Evolutionary conservation across 768 basidiomycete genomes (phyloP), one percentile per base, ranked within the genome.

Genomic region (Lactarius pseudohatsudake): DNA sequence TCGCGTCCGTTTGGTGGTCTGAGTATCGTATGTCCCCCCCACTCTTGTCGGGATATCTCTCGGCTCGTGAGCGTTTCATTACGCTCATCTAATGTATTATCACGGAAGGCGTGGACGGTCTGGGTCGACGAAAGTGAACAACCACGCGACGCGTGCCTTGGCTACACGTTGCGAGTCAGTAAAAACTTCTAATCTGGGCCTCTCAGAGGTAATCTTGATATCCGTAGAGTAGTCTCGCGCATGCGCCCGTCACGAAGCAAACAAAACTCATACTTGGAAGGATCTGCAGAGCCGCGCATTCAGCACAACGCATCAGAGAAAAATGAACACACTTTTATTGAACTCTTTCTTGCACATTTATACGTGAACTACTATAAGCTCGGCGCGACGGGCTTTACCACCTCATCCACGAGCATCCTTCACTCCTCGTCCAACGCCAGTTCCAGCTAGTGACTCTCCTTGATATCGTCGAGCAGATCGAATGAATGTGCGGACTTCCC

Each of bases 401-500:
- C 86, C 74, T 94, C 92, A 28, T 92, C 90, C 53, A 80, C 83
- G 22, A 94, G 76, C 60, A 80, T 81, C 70, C 78, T 82, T 69
- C 86, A 85, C 3, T 85, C 91, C 55, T 91, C 91, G 64, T 88
- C 88, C 69, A 92, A 76, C 13, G 92, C 86, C 69, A 78, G 81
- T 53, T 85, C 86, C 50, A 89, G 74, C 67, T 82, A 81, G 75
- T 94, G 92, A 54, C 92, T 77, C 73, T 94, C 92, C 58, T 86
- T 79, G 26, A 91, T 83, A 72, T 93, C 92, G 32, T 94, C 92
- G 67, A 94, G 76, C 40, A 90, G 73, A 69, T 92, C 90, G 70
- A 88, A 94, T 76, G 94, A 94, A 64, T 86, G 79, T 36, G 87
- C 90, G 74, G 90, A 89, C 76, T 89, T 91, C 77, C 92, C 92